Conservation (phyloP, 2,329 filamentous ascomycete species). For the Aspergillus neotritici region DNA sequence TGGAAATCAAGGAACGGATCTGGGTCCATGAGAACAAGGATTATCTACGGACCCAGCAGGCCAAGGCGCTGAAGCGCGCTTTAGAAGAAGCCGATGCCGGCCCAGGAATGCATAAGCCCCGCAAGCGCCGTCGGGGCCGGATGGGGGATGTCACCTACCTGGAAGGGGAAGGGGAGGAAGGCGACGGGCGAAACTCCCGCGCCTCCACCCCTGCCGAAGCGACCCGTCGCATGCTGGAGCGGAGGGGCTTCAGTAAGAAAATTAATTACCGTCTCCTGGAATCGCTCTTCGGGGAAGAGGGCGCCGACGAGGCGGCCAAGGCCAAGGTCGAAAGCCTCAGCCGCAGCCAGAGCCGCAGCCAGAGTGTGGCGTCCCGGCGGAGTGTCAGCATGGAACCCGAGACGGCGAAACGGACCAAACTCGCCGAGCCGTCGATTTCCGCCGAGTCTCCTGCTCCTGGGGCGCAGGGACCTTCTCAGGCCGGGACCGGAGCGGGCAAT, state of each 20-base stretch:
- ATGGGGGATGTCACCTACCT: conserved; percentile 45
- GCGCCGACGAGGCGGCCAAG: conserved; percentile 21
- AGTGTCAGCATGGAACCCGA: conserved; percentile 26
- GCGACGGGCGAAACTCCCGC: conserved; percentile 59
- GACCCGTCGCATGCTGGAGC: conserved; percentile 61
- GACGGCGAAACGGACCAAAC: conserved; percentile 12
- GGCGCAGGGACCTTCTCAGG: conserved; percentile 3
- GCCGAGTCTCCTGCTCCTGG: conserved; percentile 11
- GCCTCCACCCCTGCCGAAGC: conserved; percentile 65
- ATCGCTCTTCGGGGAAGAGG: conserved; percentile 36
- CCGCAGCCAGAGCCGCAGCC: conserved; percentile 31
- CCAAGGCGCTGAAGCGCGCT: conserved; percentile 72
- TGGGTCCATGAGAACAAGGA: conserved; percentile 96
- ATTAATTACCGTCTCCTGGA: conserved; percentile 59
- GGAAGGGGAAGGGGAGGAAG: conserved; percentile 48
- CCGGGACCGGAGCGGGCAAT: conserved; percentile 6
- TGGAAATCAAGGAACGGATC: conserved; percentile 77
- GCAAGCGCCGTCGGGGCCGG: conserved; percentile 46
- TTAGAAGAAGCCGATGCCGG: conserved; percentile 48
- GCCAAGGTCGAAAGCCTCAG: conserved; percentile 25
- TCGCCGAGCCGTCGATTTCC: conserved; percentile 12
- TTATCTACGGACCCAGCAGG: conserved; percentile 80
- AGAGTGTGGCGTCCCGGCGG: conserved; percentile 27
- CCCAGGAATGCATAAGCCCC: conserved; percentile 38
- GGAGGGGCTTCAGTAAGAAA: conserved; percentile 64